A percentile compares a stretch with the other conserved stretches of the same genome.
Evolutionary conservation across 75 land plant genomes (phyloP).

Genomic region (Gnetum montanum): DNA sequence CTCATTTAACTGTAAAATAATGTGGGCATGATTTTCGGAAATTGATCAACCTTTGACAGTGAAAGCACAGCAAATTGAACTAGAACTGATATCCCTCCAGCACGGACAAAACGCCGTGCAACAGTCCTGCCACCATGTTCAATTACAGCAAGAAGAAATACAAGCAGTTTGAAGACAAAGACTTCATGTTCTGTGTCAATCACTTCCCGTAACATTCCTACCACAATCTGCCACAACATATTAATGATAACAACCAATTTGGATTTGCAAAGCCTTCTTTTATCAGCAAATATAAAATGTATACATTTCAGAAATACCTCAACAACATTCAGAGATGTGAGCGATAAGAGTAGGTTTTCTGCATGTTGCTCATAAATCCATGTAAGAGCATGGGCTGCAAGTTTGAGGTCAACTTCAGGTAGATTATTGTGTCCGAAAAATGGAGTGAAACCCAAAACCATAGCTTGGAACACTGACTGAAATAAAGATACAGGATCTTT

Average conservation of each 20-base stretch:
- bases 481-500: constrained; percentile 29
- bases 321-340: constrained; percentile 31
- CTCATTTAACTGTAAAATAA: no score
- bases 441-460: constrained; percentile 41
- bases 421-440: constrained; percentile 37
- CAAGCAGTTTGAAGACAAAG: constrained; percentile 39
- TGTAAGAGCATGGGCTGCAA: constrained; percentile 30
- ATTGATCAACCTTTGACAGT: constrained; percentile 25
- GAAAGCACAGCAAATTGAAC: constrained; percentile 34
- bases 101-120: constrained; percentile 33
- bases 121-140: constrained; percentile 32
- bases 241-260: no score
- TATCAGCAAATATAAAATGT: no score
- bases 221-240: constrained; percentile 24
- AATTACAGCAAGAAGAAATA: constrained; percentile 22
- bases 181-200: constrained; percentile 36
- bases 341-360: constrained; percentile 14
- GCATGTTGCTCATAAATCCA: constrained; percentile 42
- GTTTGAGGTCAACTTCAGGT: constrained; percentile 37
- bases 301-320: no score
- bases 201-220: constrained; percentile 41
- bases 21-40: no score
- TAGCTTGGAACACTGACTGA: constrained; percentile 41
- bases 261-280: no score
- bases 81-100: constrained; percentile 30